A percentile compares a stretch with the other conserved stretches of the same genome.
Evolutionary conservation across 2,329 filamentous ascomycete genomes (phyloP).

Genomic region (Fusarium verticillioides): DNA sequence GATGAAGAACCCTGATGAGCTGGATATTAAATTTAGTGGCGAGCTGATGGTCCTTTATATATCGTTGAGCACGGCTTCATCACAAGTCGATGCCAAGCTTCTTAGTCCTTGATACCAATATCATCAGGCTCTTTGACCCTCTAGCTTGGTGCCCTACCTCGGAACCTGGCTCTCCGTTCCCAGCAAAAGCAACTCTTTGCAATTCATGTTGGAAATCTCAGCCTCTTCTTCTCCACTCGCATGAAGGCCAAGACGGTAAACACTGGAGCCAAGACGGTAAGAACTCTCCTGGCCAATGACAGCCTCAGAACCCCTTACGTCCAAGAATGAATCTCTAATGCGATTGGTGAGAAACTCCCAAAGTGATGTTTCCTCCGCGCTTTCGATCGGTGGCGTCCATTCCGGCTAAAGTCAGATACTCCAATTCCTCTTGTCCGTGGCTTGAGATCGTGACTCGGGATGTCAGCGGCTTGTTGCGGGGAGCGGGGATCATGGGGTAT

Average conservation of each 20-base stretch:
- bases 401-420: background rate
- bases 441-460: background rate
- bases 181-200: background rate
- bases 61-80: background rate
- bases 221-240: background rate
- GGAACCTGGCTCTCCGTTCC: background rate
- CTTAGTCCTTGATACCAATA: background rate
- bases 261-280: conserved; percentile 2
- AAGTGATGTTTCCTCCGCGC: background rate
- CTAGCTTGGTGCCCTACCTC: background rate
- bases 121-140: too few species aligned
- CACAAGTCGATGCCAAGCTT: background rate
- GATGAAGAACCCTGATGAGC: background rate
- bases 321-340: background rate
- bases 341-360: background rate
- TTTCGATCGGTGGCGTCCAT: background rate
- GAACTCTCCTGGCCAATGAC: background rate
- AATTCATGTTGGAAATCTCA: background rate
- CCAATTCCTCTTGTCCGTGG: background rate
- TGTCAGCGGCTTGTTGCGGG: background rate
- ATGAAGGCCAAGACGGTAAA: conserved; percentile 2
- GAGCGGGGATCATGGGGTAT: background rate
- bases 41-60: background rate
- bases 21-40: background rate
- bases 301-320: background rate